Evolutionary conservation across 1,284 basidiomycete species (phyloP), one percentile per base, ranked within the genome.

Genomic region (Athelia psychrophila): DNA sequence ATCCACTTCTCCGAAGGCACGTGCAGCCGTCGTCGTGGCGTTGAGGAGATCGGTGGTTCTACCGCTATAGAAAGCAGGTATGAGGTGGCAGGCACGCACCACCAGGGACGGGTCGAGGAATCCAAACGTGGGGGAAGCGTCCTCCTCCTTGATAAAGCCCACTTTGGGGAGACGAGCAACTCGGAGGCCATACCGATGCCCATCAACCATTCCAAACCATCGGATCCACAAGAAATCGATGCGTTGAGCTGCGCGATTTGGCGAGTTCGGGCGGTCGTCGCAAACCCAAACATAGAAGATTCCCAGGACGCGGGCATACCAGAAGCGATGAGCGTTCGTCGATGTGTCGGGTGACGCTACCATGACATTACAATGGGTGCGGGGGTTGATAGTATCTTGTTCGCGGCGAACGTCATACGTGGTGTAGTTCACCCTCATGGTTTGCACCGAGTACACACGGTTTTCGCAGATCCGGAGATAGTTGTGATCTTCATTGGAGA

Each of bases 321-420:
- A 49, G 30, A 38, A 49, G n/a, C 30, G 48, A 38, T 35, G 33
- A 35, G 33, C 33, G 33, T 35, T 20, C 50, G n/a, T n/a, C 6
- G 9, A 23, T 12, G 24, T 49, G 35, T 48, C 36, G 20, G 32
- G 20, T 23, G 50, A 30, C 15, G 53, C 51, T 13, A 62, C 42
- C 51, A 64, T 61, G 19, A 63, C 51, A 27, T 63, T 51, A 18
- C 55, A 46, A 51, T 59, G 54, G 20, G 50, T 59, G 1, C 54
- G 47, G 15, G 49, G 54, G 30, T 62, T 63, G 36, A 64, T 51
- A 1, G 57, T 52, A 42, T 65, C 64, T 50, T 64, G 56, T 20
- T 49, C 50, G 2, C 58, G 47, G 33, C 55, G 58, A 19, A 52
- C 16, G 63, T 56, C 56, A 51, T 65, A 65, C 15, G 60, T 60